These are phyloP conservation scores for Artemisia tridentata DNA, from an alignment of 129 eudicot species.

Conservation along the genomic window DNA sequence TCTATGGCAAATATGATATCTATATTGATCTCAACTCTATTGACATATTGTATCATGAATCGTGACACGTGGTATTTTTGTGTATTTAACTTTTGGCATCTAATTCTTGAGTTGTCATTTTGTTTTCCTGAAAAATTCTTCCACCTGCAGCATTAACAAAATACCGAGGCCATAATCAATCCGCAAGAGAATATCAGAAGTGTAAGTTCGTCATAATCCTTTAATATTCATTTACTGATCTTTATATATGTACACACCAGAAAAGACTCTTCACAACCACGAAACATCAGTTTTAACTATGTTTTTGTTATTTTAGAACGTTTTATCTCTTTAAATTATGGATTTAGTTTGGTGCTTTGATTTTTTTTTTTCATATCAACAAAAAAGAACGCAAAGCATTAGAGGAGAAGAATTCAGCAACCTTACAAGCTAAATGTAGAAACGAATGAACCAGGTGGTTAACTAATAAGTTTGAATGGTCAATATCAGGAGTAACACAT, in stretches of 20 bases:
- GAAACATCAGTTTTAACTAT: not conserved
- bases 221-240: not conserved
- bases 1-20: too few species aligned
- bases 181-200: too few species aligned
- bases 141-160: too few species aligned
- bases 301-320: not conserved
- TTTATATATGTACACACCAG: not conserved
- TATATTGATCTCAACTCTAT: too few species aligned
- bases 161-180: too few species aligned
- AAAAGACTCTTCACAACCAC: not conserved
- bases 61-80: too few species aligned
- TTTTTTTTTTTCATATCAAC: slow-evolving; percentile 36
- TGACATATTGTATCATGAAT: too few species aligned
- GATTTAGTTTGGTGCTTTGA: not conserved
- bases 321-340: not conserved
- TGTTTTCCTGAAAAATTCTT: too few species aligned
- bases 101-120: too few species aligned
- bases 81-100: too few species aligned
- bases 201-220: slow-evolving; percentile 37
- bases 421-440: slow-evolving; percentile 70
- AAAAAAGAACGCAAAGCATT: slow-evolving; percentile 56
- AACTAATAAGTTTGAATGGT: too few species aligned
- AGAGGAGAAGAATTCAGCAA: slow-evolving; percentile 73
- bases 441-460: not conserved
- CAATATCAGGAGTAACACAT: too few species aligned